Conservation (phyloP, 2,329 filamentous ascomycete species). For the Fusarium irregulare region DNA sequence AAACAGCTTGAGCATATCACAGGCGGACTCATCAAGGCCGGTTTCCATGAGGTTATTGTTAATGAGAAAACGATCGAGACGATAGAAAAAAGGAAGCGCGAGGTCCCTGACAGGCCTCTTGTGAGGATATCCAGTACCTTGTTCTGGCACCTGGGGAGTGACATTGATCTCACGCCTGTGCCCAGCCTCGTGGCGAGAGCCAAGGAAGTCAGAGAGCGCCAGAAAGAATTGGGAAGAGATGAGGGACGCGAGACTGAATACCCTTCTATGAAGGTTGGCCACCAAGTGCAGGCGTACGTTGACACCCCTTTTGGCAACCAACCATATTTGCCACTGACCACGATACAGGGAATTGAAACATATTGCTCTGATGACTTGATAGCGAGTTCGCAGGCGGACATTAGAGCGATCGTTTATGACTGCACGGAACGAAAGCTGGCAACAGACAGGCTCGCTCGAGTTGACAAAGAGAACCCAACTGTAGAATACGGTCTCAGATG, state of each 20-base stretch:
- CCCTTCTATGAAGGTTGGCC: slow-evolving; percentile 66
- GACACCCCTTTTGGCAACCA: neutral
- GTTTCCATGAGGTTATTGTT: slow-evolving; percentile 71
- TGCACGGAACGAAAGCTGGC: neutral
- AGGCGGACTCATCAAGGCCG: slow-evolving; percentile 70
- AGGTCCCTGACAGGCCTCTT: slow-evolving; percentile 62
- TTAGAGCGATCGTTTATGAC: slow-evolving; percentile 8
- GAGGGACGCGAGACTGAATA: slow-evolving; percentile 65
- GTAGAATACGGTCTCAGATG: neutral
- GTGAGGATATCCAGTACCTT: slow-evolving; percentile 70
- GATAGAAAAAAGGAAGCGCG: slow-evolving; percentile 56
- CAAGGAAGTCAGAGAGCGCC: slow-evolving; percentile 56
- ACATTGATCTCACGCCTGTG: slow-evolving; percentile 66
- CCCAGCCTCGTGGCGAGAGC: slow-evolving; percentile 60
- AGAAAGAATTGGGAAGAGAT: slow-evolving; percentile 62
- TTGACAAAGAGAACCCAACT: neutral
- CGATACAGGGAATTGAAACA: slow-evolving; percentile 62
- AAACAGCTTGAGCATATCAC: slow-evolving; percentile 73
- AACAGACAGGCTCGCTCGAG: neutral
- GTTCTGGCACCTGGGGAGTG: slow-evolving; percentile 70
- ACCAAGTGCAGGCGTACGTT: slow-evolving; percentile 67
- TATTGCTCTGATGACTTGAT: slow-evolving; percentile 62
- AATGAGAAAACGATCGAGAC: slow-evolving; percentile 63
- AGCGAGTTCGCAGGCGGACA: neutral
- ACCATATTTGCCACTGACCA: slow-evolving; percentile 7